Conservation (phyloP, 495 filamentous ascomycete species). For the Clohesyomyces aquaticus region DNA sequence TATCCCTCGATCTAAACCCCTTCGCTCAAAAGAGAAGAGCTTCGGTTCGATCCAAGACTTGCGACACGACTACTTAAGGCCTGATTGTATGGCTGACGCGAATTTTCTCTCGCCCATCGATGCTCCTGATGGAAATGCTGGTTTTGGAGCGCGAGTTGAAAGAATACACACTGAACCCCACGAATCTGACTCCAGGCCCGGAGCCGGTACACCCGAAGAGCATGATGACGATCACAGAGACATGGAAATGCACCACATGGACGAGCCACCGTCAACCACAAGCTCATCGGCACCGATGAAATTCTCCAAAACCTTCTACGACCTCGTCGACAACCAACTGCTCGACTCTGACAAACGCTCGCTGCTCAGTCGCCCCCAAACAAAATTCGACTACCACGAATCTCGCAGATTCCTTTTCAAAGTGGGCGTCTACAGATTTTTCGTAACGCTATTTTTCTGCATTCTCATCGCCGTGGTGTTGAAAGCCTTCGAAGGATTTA, state of each 20-base stretch:
- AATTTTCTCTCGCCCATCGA: background rate
- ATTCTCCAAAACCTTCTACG: conserved; percentile 9
- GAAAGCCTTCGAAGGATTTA: conserved; percentile 34
- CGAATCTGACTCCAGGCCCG: background rate
- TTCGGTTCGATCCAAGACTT: too few species aligned
- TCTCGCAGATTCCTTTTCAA: conserved; percentile 29
- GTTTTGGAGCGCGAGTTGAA: conserved; percentile 9
- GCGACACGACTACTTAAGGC: too few species aligned
- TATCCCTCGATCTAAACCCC: too few species aligned
- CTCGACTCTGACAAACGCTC: conserved; percentile 28
- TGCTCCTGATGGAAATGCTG: background rate
- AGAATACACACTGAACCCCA: conserved; percentile 4
- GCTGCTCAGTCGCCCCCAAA: conserved; percentile 19
- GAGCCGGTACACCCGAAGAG: conserved; percentile 11
- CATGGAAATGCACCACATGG: conserved; percentile 26
- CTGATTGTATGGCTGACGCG: background rate
- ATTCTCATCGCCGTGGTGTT: conserved; percentile 23
- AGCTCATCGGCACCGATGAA: background rate
- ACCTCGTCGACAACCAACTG: background rate
- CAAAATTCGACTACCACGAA: conserved; percentile 31
- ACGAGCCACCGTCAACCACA: conserved; percentile 2
- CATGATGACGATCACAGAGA: conserved; percentile 2
- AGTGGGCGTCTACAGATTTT: conserved; percentile 18
- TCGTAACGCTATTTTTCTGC: conserved; percentile 28
- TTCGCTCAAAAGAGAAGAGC: too few species aligned